Percentiles rank a stretch among this genome's conserved stretches.
Conservation (phyloP, 73 alveolate species). For the Symbiodinium pilosum region DNA sequence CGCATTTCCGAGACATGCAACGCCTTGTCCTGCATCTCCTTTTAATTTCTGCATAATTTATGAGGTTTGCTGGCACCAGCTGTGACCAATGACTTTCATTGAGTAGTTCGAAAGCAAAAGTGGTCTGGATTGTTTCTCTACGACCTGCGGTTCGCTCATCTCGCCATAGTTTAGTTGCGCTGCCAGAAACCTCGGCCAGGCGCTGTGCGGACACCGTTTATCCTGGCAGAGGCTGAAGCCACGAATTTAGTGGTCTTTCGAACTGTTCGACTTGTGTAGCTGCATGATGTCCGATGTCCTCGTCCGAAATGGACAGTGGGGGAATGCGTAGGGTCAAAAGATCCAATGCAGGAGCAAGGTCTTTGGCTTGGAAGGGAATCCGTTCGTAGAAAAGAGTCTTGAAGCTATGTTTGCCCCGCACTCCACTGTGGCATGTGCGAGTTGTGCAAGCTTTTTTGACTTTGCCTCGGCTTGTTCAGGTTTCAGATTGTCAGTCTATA, state of each 20-base stretch:
- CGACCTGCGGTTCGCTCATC: too few relatives aligned
- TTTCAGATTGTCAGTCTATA: neutral
- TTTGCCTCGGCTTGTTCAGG: neutral
- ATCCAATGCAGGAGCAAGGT: neutral
- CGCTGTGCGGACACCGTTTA: neutral
- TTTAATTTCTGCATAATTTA: neutral
- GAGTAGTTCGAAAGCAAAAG: too few relatives aligned
- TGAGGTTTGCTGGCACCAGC: neutral
- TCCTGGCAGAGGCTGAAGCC: neutral
- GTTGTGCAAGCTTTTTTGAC: too few relatives aligned
- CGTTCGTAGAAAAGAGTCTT: too few relatives aligned
- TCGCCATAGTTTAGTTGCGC: neutral
- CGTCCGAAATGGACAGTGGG: neutral
- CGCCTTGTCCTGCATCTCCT: neutral
- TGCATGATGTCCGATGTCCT: constrained; percentile 3
- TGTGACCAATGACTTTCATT: neutral
- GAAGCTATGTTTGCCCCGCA: too few relatives aligned
- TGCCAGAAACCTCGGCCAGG: neutral
- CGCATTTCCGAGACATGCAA: neutral
- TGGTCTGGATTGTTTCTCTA: too few relatives aligned
- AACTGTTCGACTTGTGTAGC: neutral
- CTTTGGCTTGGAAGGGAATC: neutral
- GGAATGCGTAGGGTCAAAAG: constrained; percentile 18
- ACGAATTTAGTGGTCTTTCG: neutral
- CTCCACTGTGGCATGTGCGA: too few relatives aligned